These are phyloP conservation scores for Exophiala bonariae DNA, from an alignment of 2,329 filamentous ascomycete genomes.

Conservation along the genomic window DNA sequence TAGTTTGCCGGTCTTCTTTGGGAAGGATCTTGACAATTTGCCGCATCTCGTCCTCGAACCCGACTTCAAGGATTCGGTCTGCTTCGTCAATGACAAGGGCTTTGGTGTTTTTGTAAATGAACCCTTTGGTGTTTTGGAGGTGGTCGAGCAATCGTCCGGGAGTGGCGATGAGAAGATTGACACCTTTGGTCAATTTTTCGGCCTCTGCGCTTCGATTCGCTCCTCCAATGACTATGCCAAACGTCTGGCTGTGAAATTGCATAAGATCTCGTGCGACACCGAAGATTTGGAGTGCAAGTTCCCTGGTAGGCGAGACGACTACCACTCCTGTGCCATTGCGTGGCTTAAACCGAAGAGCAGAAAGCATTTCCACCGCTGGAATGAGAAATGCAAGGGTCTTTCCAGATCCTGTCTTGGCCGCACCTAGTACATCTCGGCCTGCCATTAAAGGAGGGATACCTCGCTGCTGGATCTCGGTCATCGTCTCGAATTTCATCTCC, in stretches of 20 bases:
- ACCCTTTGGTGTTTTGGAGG: constrained; percentile 85
- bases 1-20: constrained; percentile 83
- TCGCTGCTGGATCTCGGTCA: constrained; percentile 91
- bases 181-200: constrained; percentile 89
- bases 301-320: constrained; percentile 87
- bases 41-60: constrained; percentile 98
- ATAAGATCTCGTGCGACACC: constrained; percentile 92
- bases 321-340: constrained; percentile 91
- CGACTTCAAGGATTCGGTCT: constrained; percentile 88
- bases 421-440: constrained; percentile 88
- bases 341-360: constrained; percentile 88
- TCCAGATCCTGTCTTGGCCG: constrained; percentile 92
- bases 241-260: constrained; percentile 90
- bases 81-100: constrained; percentile 95
- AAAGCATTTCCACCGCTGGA: constrained; percentile 89
- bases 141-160: constrained; percentile 92
- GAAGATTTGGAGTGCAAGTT: constrained; percentile 94
- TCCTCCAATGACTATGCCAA: constrained; percentile 93
- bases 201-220: constrained; percentile 88
- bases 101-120: constrained; percentile 89
- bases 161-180: constrained; percentile 92
- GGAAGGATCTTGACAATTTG: constrained; percentile 94
- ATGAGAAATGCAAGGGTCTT: constrained; percentile 96
- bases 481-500: constrained; percentile 89
- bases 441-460: constrained; percentile 86